Conservation (phyloP, 257 asterid genomes). For the Eustoma russellianum region DNA sequence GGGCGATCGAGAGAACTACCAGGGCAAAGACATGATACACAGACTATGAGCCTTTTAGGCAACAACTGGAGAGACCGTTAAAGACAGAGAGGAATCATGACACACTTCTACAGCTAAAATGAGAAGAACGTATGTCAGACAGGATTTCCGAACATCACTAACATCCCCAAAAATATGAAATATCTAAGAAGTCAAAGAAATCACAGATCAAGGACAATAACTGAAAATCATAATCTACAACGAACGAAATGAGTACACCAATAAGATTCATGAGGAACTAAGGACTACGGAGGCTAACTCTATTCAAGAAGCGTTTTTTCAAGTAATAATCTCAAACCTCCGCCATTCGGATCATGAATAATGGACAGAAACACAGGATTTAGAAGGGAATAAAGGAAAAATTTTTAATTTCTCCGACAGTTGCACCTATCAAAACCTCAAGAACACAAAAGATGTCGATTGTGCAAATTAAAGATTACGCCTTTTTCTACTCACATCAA, state of each 20-base stretch:
- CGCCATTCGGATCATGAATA: slow-evolving; percentile 2
- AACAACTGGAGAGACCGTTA: too few species aligned
- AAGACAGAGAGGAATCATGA: not conserved
- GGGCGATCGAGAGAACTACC: not conserved
- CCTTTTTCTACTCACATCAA: slow-evolving; percentile 22
- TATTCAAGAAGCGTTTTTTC: not conserved
- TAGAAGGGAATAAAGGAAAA: not conserved
- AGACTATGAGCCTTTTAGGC: not conserved
- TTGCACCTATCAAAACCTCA: not conserved
- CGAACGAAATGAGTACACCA: not conserved
- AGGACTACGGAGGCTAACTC: not conserved
- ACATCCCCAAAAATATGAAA: not conserved
- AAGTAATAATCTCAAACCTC: not conserved
- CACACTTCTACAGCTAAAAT: not conserved
- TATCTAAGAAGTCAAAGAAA: not conserved
- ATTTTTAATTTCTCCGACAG: too few species aligned
- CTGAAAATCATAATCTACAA: not conserved
- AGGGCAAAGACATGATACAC: not conserved
- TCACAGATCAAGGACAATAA: not conserved
- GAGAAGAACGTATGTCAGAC: not conserved
- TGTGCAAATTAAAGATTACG: not conserved
- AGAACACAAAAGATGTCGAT: not conserved
- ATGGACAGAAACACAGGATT: not conserved
- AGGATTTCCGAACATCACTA: not conserved
- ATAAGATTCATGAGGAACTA: not conserved